Evolutionary conservation across 1,284 basidiomycete species (phyloP).

Genomic region (Pseudozyma tsukubaensis): DNA sequence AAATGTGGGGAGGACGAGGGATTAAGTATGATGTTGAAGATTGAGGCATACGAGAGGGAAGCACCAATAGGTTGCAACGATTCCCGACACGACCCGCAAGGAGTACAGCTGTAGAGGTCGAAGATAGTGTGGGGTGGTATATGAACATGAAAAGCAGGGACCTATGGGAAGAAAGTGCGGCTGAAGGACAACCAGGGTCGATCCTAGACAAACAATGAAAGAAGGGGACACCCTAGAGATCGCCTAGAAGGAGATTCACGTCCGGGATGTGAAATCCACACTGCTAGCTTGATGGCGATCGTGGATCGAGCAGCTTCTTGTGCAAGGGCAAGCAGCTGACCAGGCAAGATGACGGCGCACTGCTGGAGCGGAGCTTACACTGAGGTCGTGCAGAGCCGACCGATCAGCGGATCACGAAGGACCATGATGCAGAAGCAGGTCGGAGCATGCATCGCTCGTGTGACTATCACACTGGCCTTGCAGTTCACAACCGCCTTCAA

Average conservation of each 20-base stretch:
- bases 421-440: no score
- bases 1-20: constrained; percentile 9
- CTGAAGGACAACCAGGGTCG: no score
- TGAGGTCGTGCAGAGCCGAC: not conserved
- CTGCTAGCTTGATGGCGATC: not conserved
- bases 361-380: constrained; percentile 13
- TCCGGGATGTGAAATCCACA: no score
- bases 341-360: constrained; percentile 26
- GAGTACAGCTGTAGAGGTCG: not conserved
- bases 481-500: not conserved
- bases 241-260: no score
- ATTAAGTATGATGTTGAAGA: constrained; percentile 10
- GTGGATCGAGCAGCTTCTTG: not conserved
- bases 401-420: constrained; percentile 18
- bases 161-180: no score
- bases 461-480: constrained; percentile 3
- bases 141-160: no score
- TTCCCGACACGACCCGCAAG: no score
- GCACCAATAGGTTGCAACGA: not conserved
- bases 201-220: no score
- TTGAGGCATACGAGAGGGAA: not conserved
- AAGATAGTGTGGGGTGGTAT: not conserved
- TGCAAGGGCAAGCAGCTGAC: constrained; percentile 1
- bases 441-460: constrained; percentile 12
- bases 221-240: no score